Evolutionary conservation across 2,329 filamentous ascomycete genomes (phyloP).

Genomic region (Trichoderma citrinoviride): DNA sequence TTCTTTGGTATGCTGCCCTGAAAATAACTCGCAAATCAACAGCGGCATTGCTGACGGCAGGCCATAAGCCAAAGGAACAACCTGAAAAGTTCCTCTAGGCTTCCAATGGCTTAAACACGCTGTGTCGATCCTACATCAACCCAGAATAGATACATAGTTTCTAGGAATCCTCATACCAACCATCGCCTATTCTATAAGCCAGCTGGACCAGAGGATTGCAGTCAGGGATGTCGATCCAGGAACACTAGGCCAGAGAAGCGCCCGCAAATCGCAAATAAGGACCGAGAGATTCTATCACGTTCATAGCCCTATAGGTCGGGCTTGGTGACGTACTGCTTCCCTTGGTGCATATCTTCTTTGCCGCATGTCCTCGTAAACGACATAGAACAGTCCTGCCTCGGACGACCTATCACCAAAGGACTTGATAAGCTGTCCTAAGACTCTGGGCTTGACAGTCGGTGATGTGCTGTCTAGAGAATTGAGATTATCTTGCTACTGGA

Average conservation of each 20-base stretch:
- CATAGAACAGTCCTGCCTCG: neutral
- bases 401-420: neutral
- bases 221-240: neutral
- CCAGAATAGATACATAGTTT: neutral
- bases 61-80: neutral
- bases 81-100: neutral
- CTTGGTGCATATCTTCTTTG: neutral
- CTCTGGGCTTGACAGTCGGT: neutral
- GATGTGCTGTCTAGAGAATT: too few species aligned
- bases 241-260: neutral
- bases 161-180: too few species aligned
- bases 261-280: neutral
- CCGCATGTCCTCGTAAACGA: neutral
- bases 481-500: too few species aligned
- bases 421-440: neutral
- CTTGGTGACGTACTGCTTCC: neutral
- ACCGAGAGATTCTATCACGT: neutral
- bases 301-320: neutral
- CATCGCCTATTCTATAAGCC: neutral
- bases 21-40: neutral
- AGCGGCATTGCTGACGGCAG: neutral
- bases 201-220: neutral
- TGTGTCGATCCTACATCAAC: neutral
- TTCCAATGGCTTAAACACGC: too few species aligned
- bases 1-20: neutral